Evolutionary conservation across 176 grass and related monocot genomes (phyloP).

Genomic region (Oryza glumipatula): DNA sequence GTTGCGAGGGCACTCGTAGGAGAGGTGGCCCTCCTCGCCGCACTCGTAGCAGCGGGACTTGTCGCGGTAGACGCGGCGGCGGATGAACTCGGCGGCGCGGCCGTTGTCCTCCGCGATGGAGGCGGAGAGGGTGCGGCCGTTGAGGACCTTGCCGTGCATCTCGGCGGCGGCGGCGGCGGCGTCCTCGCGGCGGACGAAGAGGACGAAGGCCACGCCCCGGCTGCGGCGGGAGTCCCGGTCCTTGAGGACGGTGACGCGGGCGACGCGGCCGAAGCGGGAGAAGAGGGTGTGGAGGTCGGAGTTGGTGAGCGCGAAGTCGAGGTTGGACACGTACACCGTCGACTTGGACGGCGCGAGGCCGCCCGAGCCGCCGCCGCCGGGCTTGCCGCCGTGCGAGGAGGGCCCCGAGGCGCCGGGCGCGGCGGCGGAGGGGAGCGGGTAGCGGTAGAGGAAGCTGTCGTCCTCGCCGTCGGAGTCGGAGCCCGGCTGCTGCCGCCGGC

Average conservation of each 20-base stretch:
- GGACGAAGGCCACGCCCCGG: constrained; percentile 86
- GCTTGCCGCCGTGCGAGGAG: background rate
- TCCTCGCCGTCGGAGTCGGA: constrained; percentile 68
- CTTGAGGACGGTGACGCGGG: constrained; percentile 87
- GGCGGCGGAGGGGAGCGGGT: constrained; percentile 56
- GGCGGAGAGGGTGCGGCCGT: constrained; percentile 64
- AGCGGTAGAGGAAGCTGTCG: constrained; percentile 87
- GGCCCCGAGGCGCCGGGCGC: background rate
- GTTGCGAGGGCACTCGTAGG: constrained; percentile 95
- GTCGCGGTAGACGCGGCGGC: constrained; percentile 83
- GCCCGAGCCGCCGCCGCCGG: constrained; percentile 59
- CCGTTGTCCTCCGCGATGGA: constrained; percentile 93
- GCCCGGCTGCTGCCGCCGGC: constrained; percentile 54
- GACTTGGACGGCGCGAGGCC: constrained; percentile 95
- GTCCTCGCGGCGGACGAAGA: constrained; percentile 76
- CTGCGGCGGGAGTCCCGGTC: constrained; percentile 70
- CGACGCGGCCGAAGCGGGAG: constrained; percentile 93
- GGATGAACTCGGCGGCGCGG: constrained; percentile 84
- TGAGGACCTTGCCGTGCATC: constrained; percentile 63
- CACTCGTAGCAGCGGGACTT: constrained; percentile 94
- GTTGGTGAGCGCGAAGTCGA: constrained; percentile 90
- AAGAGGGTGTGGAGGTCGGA: constrained; percentile 97
- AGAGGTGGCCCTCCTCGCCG: constrained; percentile 80
- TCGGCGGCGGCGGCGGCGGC: constrained; percentile 44
- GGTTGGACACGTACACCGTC: constrained; percentile 88